Evolutionary conservation across 495 filamentous ascomycete genomes (phyloP).

Genomic region (Letharia lupina): DNA sequence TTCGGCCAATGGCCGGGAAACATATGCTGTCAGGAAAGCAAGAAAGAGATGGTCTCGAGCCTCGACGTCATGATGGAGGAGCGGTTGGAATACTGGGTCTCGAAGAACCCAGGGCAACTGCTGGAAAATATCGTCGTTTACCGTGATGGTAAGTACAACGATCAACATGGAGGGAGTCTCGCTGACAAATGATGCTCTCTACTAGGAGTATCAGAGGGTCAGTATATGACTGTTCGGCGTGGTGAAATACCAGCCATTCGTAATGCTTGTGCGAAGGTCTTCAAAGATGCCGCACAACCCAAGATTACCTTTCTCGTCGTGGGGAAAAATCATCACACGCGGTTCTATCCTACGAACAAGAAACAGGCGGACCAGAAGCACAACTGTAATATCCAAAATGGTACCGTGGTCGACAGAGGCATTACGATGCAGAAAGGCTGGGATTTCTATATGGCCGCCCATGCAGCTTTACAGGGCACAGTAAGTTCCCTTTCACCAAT

Average conservation of each 20-base stretch:
- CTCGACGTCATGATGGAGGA: background rate
- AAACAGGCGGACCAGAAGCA: background rate
- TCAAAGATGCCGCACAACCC: background rate
- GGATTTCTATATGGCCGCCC: background rate
- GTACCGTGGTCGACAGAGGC: background rate
- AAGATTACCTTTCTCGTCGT: background rate
- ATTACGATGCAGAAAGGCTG: background rate
- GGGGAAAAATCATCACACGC: background rate
- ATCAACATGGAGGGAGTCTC: background rate
- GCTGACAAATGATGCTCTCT: background rate
- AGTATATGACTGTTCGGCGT: background rate
- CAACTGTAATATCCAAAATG: background rate
- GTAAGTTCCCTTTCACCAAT: background rate
- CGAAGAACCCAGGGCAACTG: background rate
- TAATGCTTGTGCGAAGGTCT: background rate
- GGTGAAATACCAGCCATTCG: background rate
- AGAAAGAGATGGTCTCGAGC: background rate
- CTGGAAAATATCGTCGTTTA: background rate
- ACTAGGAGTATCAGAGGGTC: background rate
- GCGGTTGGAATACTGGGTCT: background rate
- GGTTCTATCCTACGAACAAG: background rate
- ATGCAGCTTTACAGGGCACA: background rate
- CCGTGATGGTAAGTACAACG: background rate
- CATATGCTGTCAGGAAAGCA: background rate
- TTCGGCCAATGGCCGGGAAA: background rate